These are phyloP conservation scores for Kalaharituber pfeilii DNA, from an alignment of 2,329 filamentous ascomycete species.

Conservation along the genomic window DNA sequence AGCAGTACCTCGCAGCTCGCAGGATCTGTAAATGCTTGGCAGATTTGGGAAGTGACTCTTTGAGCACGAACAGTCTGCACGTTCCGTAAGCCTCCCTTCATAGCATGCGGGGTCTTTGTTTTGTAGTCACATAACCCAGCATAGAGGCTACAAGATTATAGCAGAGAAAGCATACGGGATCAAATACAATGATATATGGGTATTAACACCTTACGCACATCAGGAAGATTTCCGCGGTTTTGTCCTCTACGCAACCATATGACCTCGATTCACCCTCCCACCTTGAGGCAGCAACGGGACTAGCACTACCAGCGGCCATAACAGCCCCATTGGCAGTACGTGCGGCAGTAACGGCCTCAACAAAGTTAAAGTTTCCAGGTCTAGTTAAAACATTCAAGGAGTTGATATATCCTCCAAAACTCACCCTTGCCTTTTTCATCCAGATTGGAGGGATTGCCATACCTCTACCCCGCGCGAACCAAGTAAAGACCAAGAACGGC, in stretches of 20 bases:
- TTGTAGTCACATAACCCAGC: too few relatives aligned
- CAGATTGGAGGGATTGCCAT: too few relatives aligned
- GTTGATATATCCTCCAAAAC: too few relatives aligned
- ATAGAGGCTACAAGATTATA: not conserved
- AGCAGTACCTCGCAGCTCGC: slow-evolving; percentile 12
- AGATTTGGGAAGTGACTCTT: not conserved
- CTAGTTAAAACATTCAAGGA: too few relatives aligned
- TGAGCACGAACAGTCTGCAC: not conserved
- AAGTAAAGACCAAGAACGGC: too few relatives aligned
- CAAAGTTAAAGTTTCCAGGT: too few relatives aligned
- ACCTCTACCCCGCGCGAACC: too few relatives aligned
- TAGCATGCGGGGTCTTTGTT: not conserved
- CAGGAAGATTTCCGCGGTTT: not conserved
- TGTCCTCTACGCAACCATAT: not conserved
- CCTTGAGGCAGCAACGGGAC: not conserved
- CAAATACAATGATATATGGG: not conserved
- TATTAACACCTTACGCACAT: not conserved
- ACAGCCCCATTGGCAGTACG: not conserved
- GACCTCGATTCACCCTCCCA: not conserved
- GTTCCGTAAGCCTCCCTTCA: not conserved
- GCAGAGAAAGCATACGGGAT: not conserved
- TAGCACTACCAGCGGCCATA: not conserved
- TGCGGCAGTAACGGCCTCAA: too few relatives aligned
- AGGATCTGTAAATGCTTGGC: slow-evolving; percentile 1
- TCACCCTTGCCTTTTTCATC: too few relatives aligned